Evolutionary conservation across 768 basidiomycete species (phyloP), one percentile per base, ranked within the genome.

Genomic region (Cystofilobasidium ferigula): DNA sequence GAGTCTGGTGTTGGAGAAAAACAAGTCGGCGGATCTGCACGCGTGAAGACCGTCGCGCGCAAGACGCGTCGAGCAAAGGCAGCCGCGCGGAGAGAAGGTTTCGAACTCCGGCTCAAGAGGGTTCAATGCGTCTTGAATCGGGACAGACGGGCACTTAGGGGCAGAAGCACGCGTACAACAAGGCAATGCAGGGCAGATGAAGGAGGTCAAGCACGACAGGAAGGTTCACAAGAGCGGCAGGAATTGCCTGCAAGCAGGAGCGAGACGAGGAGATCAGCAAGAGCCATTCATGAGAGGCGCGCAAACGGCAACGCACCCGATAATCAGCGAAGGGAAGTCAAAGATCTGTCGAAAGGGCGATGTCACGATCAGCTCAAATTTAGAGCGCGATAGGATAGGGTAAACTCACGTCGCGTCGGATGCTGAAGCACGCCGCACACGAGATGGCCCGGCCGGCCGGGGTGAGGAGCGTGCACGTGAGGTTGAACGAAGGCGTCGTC

Each of bases 391-490:
- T 2, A 20, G 51, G 28, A 62, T 20, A 32, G 24, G 34, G 22
- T 13, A 22, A 4, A 60, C 58, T 6, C 3, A 60, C 58, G 74
- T 98, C 94, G 70, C 94, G 79, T 71, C 91, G 83, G 74, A 99
- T 91, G 62, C 90, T 91, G 75, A 95, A 95, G 75, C 93, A 95
- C 77, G 94, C 94, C 26, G 94, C 88, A 57, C 91, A 86, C 51
- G 89, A 88, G 32, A 97, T 84, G 1, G 89, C 88, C 3, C 85
- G 82, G 20, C 89, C 88, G 32, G 82, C 82, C 8, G 88, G 87
- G 74, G 92, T 91, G 69, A 93, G 81, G 51, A 95, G 76, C 35
- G 91, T 88, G 69, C 90, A 92, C 71, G 92, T 88, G 66, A 89
- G 88, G 76, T 91, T 93, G 61, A 98, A 89, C 1, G 89, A 89